These are phyloP conservation scores for Trametes cingulata DNA, from an alignment of 768 basidiomycete genomes.

Conservation along the genomic window DNA sequence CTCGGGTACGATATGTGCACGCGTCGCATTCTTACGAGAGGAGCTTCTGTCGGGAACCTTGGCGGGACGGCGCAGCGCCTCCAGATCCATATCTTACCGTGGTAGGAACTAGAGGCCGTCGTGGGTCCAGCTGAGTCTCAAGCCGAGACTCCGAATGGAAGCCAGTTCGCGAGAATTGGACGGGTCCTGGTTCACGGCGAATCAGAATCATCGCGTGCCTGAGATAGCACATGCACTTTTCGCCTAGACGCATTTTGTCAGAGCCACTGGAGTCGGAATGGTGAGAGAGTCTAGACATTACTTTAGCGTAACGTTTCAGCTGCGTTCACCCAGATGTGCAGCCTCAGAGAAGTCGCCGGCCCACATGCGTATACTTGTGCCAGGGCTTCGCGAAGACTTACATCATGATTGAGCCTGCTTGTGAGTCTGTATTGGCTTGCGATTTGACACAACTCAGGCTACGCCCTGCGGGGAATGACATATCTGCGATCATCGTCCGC, in stretches of 20 bases:
- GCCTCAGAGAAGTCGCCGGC: neutral
- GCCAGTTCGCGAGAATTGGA: neutral
- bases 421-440: slow-evolving; percentile 1
- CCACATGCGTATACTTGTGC: slow-evolving; percentile 2
- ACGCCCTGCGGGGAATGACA: slow-evolving; percentile 1
- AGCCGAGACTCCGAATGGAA: slow-evolving; percentile 1
- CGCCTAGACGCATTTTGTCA: slow-evolving; percentile 1
- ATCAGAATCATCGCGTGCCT: slow-evolving; percentile 13
- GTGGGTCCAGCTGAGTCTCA: neutral
- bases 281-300: neutral
- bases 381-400: neutral
- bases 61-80: neutral
- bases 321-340: neutral
- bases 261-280: neutral
- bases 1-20: neutral
- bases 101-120: neutral
- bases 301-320: slow-evolving; percentile 5
- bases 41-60: neutral
- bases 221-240: slow-evolving; percentile 9
- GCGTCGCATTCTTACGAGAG: neutral
- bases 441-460: slow-evolving; percentile 11
- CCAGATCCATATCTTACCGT: neutral
- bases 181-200: neutral
- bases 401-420: slow-evolving; percentile 1
- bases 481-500: slow-evolving; percentile 15